Base-by-base conservation (phyloP, 306 rosid genomes). In the Malus asiatica region DNA sequence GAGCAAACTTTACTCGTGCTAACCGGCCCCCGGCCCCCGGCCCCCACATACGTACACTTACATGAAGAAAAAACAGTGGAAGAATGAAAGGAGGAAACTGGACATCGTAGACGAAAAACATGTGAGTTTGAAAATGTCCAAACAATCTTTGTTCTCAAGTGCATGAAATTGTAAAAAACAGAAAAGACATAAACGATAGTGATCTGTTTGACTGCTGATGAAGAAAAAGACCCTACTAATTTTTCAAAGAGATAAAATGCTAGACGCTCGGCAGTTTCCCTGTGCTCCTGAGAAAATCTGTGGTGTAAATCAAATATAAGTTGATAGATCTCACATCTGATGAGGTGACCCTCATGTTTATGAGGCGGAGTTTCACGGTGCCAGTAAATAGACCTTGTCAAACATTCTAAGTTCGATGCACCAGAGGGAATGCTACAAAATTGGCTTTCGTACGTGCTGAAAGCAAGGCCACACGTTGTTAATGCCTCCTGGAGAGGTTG, bases 391-490 rank as follows among this genome's bases (percentile, higher is more conserved):
- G 11, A 74, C 27, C 63, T 46, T 32, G 46, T 51, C 71, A 74
- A 74, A 74, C 63, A 22, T 74, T 46, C 29, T 38, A 58, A 19
- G 33, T 38, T 38, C 40, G 32, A 45, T n/a, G 45, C 48, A 72
- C 10, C 65, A 33, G 32, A 76, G 67, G 78, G 61, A 27, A 66
- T 23, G 64, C 51, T 20, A 75, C 60, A 75, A 32, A 30, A 70
- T 44, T 70, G 29, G 60, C 42, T 20, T 62, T 4, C 1, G 15
- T 32, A 51, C 3, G 27, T 55, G 68, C 23, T 52, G n/a, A 68
- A 35, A 76, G 73, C 27, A 67, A 40, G 27, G 20, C n/a, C 30
- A 40, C 38, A 58, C 19, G 14, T 55, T 32, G 38, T 8, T 32
- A 62, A 66, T 51, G 20, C 66, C 32, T 33, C 16, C 15, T 14